These are phyloP conservation scores for Thelonectria blattea DNA, from an alignment of 2,329 filamentous ascomycete species.

Conservation along the genomic window DNA sequence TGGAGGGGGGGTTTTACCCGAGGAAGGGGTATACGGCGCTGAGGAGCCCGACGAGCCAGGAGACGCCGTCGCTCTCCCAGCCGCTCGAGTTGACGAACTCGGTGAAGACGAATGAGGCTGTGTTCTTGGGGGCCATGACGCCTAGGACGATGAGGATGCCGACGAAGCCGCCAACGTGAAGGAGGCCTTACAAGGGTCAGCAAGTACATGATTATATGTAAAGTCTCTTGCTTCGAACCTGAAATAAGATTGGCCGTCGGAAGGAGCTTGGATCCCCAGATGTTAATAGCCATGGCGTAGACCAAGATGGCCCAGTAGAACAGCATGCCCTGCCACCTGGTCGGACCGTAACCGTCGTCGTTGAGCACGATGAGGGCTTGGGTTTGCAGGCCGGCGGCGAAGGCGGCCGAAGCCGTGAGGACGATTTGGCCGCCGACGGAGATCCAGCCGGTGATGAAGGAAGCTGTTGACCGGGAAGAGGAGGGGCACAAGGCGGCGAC, in stretches of 20 bases:
- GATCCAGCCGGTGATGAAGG: conserved; percentile 35
- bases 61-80: conserved; percentile 39
- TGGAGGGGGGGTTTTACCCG: conserved; percentile 33
- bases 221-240: neutral
- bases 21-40: conserved; percentile 43
- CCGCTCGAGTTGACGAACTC: conserved; percentile 40
- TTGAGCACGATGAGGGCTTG: conserved; percentile 53
- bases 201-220: neutral
- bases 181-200: conserved; percentile 24
- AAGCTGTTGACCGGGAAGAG: conserved; percentile 12
- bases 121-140: conserved; percentile 41
- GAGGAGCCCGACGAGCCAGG: conserved; percentile 42
- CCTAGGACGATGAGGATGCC: conserved; percentile 36
- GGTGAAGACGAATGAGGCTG: conserved; percentile 39
- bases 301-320: conserved; percentile 53
- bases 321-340: conserved; percentile 52
- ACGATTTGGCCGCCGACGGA: conserved; percentile 53
- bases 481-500: conserved; percentile 27
- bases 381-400: conserved; percentile 50
- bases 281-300: conserved; percentile 48
- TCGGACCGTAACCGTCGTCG: conserved; percentile 45
- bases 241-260: conserved; percentile 44
- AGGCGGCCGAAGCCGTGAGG: conserved; percentile 54
- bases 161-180: conserved; percentile 39
- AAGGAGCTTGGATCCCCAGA: conserved; percentile 47